Base-by-base conservation (phyloP, 148 eudicot species). In the Chenopodium suecicum region DNA sequence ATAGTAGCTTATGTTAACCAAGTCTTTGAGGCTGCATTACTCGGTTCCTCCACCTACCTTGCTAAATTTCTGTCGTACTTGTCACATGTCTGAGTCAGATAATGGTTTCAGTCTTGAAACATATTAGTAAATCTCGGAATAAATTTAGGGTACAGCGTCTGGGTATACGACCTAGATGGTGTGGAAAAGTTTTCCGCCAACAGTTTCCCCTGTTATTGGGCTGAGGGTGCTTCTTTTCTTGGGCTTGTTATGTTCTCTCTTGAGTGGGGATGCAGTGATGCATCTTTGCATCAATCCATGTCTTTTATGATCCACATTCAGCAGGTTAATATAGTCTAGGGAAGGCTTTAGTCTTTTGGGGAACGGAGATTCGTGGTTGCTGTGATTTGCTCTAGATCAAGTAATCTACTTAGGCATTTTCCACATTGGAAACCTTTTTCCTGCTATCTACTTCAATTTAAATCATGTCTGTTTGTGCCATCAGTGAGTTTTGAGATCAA, bases 401-500 rank as follows among this genome's bases (percentile, higher is more conserved):
- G 63, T 52, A 20, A 7, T 52, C 41, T 5, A 27, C 9, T 23
- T 74, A 12, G 76, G 41, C 17, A 46, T 29, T 12, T 73, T 74
- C 41, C 41, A 46, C 29, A 13, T 4, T 11, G 32, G 47, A 10
- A 68, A 46, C 70, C 34, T 44, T 66, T 65, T 22, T 29, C 44
- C 72, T 44, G 41, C 82, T 83, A 0, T 73, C 41, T 68, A 20
- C 20, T 62, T 78, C 48, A 62, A 31, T 1, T 34, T 9, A 9
- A 31, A 32, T 52, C 10, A 50, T 50, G 10, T 50, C 9, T 7
- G 13, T 27, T 60, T 79, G 68, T 79, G 23, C 46, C 66, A 12
- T 47, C 19, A 3, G 25, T 68, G 71, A 83, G 62, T 25, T 41
- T 84, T 75, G 78, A 78, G 77, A 78, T 47, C 82, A 52, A 44